Conservation (phyloP, 2,329 filamentous ascomycete species). For the Aspergillus clavatus region DNA sequence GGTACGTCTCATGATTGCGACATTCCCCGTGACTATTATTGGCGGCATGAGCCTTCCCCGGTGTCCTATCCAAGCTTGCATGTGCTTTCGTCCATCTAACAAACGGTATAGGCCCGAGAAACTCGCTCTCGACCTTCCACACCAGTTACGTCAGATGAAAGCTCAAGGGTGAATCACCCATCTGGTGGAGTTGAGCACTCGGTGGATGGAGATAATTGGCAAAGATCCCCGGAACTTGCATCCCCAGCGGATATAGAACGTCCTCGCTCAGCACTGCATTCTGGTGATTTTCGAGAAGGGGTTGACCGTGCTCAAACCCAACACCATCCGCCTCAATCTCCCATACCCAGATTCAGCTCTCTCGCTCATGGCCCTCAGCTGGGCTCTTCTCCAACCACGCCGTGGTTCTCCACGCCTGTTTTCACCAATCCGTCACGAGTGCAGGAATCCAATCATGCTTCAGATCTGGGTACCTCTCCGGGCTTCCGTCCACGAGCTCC, state of each 20-base stretch:
- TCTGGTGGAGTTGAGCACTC: constrained; percentile 11
- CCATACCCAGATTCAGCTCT: constrained; percentile 15
- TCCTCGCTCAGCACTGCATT: constrained; percentile 68
- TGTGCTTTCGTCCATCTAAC: not conserved
- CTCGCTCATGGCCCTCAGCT: constrained; percentile 17
- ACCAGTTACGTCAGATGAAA: constrained; percentile 9
- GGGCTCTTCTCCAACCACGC: constrained; percentile 51
- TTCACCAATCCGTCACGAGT: constrained; percentile 18
- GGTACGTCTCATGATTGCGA: constrained; percentile 45
- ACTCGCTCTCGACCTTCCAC: not conserved
- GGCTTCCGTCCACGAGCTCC: constrained; percentile 47
- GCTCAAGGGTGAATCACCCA: constrained; percentile 14
- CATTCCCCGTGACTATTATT: no score
- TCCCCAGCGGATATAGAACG: constrained; percentile 67
- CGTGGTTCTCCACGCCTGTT: constrained; percentile 47
- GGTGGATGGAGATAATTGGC: constrained; percentile 21
- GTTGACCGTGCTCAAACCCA: constrained; percentile 15
- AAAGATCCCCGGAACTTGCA: constrained; percentile 41
- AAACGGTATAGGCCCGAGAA: not conserved
- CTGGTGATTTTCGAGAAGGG: constrained; percentile 57
- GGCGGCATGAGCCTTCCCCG: no score
- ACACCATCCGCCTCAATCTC: constrained; percentile 25
- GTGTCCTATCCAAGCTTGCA: not conserved
- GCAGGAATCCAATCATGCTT: constrained; percentile 14
- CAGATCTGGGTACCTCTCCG: constrained; percentile 10